phyloP scores from a whole-genome alignment of 331 rosid genomes.

The Phaseolus coccineus region DNA sequence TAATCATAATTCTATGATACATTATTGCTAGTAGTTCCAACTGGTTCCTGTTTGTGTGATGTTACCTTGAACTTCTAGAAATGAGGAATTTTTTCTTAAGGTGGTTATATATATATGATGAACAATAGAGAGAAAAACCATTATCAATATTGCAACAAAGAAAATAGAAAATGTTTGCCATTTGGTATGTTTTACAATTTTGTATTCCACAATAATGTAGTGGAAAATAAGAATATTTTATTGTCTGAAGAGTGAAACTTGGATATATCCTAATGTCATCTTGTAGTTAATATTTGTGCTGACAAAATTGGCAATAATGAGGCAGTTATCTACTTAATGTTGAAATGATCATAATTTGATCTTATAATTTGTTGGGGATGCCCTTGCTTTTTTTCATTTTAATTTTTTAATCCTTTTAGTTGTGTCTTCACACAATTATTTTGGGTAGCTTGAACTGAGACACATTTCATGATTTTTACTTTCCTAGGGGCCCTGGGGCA shows the following conservation, averaged over 20 bases:
- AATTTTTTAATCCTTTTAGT: background rate
- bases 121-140: background rate
- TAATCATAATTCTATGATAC: slow-evolving; percentile 17
- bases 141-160: slow-evolving; percentile 32
- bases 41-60: slow-evolving; percentile 22
- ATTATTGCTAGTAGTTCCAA: slow-evolving; percentile 11
- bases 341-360: slow-evolving; percentile 14
- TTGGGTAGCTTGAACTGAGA: slow-evolving; percentile 48
- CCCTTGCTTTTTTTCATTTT: slow-evolving; percentile 25
- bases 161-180: slow-evolving; percentile 1
- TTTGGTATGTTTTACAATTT: slow-evolving; percentile 8
- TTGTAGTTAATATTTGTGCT: slow-evolving; percentile 9
- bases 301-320: slow-evolving; percentile 14
- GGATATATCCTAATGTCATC: background rate
- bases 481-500: slow-evolving; percentile 69
- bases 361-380: slow-evolving; percentile 21
- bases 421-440: slow-evolving; percentile 39
- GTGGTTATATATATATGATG: slow-evolving; percentile 26
- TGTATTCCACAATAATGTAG: background rate
- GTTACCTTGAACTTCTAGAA: slow-evolving; percentile 14
- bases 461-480: slow-evolving; percentile 42
- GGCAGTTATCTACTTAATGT: slow-evolving; percentile 37
- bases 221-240: slow-evolving; percentile 20
- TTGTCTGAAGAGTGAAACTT: slow-evolving; percentile 39
- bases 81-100: slow-evolving; percentile 24